Evolutionary conservation across 352 stramenopile genomes (phyloP).

Genomic region (Thraustochytrium sp.): DNA sequence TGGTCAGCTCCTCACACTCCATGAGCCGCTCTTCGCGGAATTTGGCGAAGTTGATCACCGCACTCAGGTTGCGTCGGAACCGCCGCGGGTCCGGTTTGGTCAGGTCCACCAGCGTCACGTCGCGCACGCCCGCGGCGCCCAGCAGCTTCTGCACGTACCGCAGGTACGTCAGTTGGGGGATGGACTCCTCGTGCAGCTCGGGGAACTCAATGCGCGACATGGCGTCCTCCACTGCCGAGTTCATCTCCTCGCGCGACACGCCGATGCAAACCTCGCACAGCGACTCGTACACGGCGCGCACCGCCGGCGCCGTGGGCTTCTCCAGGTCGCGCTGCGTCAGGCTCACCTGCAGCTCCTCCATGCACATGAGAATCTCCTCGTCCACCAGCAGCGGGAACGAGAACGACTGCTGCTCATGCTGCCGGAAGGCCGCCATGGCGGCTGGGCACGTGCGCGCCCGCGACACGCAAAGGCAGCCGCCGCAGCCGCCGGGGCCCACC

Average conservation of each 20-base stretch:
- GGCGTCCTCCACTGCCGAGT: background rate
- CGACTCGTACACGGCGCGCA: slow-evolving; percentile 32
- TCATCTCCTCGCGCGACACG: slow-evolving; percentile 20
- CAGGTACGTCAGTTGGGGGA: slow-evolving; percentile 33
- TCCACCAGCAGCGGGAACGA: slow-evolving; percentile 23
- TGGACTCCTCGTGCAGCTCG: slow-evolving; percentile 42
- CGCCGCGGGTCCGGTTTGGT: slow-evolving; percentile 26
- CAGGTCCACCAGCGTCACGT: slow-evolving; percentile 32
- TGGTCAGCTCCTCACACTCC: slow-evolving; percentile 12
- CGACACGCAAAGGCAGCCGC: too few relatives aligned
- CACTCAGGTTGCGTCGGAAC: slow-evolving; percentile 31
- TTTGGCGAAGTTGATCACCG: slow-evolving; percentile 42
- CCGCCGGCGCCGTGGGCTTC: background rate
- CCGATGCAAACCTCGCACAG: slow-evolving; percentile 37
- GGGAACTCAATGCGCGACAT: slow-evolving; percentile 35
- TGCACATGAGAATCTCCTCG: background rate
- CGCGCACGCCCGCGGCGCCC: background rate
- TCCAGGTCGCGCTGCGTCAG: slow-evolving; percentile 7
- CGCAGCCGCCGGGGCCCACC: too few relatives aligned
- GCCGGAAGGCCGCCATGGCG: background rate
- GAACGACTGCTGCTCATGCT: slow-evolving; percentile 35
- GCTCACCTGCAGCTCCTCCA: slow-evolving; percentile 16
- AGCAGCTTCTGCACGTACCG: slow-evolving; percentile 19
- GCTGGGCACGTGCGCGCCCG: too few relatives aligned
- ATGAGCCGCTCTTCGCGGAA: slow-evolving; percentile 20